Evolutionary conservation across 306 rosid genomes (phyloP), one percentile per base, ranked within the genome.

Genomic region (Cotoneaster glaucophyllus): DNA sequence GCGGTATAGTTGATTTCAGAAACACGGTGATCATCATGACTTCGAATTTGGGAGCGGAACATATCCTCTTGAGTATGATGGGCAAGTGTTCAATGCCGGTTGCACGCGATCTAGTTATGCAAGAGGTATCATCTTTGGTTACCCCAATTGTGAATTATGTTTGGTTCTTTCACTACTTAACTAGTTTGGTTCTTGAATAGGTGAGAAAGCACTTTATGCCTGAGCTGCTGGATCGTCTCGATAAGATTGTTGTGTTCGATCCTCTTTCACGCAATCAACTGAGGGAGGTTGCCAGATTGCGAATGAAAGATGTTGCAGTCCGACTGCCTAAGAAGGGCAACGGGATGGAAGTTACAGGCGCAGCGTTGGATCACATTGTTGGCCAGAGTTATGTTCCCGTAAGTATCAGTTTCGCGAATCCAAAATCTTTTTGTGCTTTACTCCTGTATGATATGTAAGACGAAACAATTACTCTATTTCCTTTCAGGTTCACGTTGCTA

Each of bases 21-120:
- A 94, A 94, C 75, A 90, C 97, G 0, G 96, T 94, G 26, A 88
- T 94, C 1, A 91, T 94, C 64, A 90, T 94, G 98, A 91, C 98
- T 18, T 94, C 97, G 14, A 94, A 94, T 73, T 94, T 94, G 11
- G 98, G 98, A 70, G 95, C 97, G 4, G 93, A 94, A 43, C 88
- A 91, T 75, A 93, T 94, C 77, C 84, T 91, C 6, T 50, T 81
- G 13, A 96, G 98, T 53, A 83, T 94, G 1, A 74, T 75, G 37
- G 98, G 95, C 2, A 91, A 94, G 57, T 86, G 84, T 67, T 1
- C 97, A 0, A 90, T 94, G 96, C 84, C 85, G 90, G 87, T 58
- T 53, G 97, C 98, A 17, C 91, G 87, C 1, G 95, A 91, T 32
- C 69, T 74, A 26, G 98, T 94, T 48, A 80, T 91, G 95, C 89